Percentiles rank a stretch among this genome's conserved stretches.
These are phyloP conservation scores for Calocybe cyanea DNA, from an alignment of 768 basidiomycete genomes.

Conservation along the genomic window DNA sequence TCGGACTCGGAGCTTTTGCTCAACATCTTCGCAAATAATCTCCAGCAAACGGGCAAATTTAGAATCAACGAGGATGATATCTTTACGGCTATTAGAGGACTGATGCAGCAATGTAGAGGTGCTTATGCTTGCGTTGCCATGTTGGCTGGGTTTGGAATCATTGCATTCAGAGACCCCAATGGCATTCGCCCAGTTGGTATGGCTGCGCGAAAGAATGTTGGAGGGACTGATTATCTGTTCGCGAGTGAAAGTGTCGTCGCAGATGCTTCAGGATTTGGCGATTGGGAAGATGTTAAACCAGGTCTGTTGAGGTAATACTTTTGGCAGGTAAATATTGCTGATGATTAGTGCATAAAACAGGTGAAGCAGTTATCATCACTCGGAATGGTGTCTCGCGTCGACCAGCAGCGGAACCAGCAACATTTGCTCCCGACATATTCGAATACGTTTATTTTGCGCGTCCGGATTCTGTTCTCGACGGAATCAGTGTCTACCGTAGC, in stretches of 20 bases:
- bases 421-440: conserved; percentile 96
- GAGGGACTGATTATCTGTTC: conserved; percentile 81
- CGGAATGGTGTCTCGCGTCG: conserved; percentile 71
- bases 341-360: conserved; percentile 32
- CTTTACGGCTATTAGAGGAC: conserved; percentile 85
- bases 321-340: not conserved
- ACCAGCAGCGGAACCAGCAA: conserved; percentile 62
- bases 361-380: conserved; percentile 96
- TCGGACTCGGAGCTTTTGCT: conserved; percentile 97
- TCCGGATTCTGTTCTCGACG: conserved; percentile 96
- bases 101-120: conserved; percentile 86
- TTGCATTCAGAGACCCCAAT: conserved; percentile 97
- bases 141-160: conserved; percentile 97
- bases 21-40: conserved; percentile 96
- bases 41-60: conserved; percentile 98
- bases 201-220: conserved; percentile 57
- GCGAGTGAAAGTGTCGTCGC: conserved; percentile 96
- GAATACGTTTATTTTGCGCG: conserved; percentile 99
- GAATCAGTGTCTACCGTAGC: conserved; percentile 94
- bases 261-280: conserved; percentile 85
- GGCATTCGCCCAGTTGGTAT: conserved; percentile 93
- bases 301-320: conserved; percentile 41
- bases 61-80: conserved; percentile 99
- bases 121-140: conserved; percentile 98
- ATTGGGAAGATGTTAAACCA: conserved; percentile 93